These are phyloP conservation scores for Hericium rajendrae DNA, from an alignment of 768 basidiomycete genomes.

Conservation along the genomic window DNA sequence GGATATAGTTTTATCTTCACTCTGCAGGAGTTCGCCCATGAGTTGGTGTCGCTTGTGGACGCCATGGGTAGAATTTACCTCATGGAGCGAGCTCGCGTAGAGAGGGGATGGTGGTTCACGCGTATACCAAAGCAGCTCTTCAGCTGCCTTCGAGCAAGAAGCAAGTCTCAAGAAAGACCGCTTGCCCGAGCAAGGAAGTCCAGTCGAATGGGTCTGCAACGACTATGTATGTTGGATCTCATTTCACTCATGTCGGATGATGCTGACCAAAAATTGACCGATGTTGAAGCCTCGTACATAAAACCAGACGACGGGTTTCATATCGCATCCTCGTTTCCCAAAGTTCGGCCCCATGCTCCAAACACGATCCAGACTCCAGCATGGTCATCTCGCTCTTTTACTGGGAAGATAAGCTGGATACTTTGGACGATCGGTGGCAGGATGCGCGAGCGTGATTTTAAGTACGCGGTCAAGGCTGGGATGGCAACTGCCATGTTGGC, in stretches of 20 bases:
- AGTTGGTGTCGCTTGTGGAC: conserved; percentile 73
- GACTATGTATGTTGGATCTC: conserved; percentile 16
- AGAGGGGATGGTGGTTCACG: conserved; percentile 30
- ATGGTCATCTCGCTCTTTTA: conserved; percentile 43
- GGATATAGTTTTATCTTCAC: conserved; percentile 83
- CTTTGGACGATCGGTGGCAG: conserved; percentile 64
- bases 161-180: neutral
- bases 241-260: neutral
- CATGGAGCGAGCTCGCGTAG: conserved; percentile 43
- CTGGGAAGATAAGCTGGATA: conserved; percentile 54
- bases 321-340: conserved; percentile 65
- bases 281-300: conserved; percentile 37
- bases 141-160: neutral
- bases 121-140: conserved; percentile 17
- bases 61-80: conserved; percentile 73
- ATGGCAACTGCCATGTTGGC: conserved; percentile 77
- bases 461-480: conserved; percentile 83
- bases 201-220: conserved; percentile 13
- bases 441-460: conserved; percentile 64
- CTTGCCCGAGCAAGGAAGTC: conserved; percentile 4
- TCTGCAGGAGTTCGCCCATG: conserved; percentile 85
- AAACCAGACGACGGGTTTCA: conserved; percentile 22
- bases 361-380: conserved; percentile 79
- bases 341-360: conserved; percentile 72
- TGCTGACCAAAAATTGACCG: neutral